These are phyloP conservation scores for Marasmius fiardii DNA, from an alignment of 1,284 basidiomycete genomes.

Conservation along the genomic window DNA sequence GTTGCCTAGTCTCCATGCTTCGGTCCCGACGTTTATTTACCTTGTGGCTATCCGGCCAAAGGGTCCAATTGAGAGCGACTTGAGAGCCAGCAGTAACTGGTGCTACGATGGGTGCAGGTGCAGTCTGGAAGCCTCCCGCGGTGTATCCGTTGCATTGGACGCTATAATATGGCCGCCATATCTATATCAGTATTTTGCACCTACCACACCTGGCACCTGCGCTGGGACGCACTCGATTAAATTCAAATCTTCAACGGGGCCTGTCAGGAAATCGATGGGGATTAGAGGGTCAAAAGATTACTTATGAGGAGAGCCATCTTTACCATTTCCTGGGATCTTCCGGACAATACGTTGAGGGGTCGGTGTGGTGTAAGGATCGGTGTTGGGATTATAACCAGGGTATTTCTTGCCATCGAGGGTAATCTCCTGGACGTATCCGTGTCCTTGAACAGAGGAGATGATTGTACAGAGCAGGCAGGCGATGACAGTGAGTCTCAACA, in stretches of 20 bases:
- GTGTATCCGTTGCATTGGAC: slow-evolving; percentile 42
- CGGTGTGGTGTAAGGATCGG: slow-evolving; percentile 31
- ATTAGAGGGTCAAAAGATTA: too few species aligned
- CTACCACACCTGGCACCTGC: too few species aligned
- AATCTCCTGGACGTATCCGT: slow-evolving; percentile 26
- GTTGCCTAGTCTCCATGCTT: slow-evolving; percentile 1
- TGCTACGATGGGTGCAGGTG: slow-evolving; percentile 41
- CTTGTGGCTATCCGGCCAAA: slow-evolving; percentile 43
- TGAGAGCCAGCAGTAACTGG: slow-evolving; percentile 41
- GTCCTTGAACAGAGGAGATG: slow-evolving; percentile 21
- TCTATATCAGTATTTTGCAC: not conserved
- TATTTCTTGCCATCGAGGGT: slow-evolving; percentile 21
- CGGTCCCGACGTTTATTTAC: slow-evolving; percentile 14
- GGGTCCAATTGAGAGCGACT: slow-evolving; percentile 45
- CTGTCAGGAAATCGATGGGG: slow-evolving; percentile 15
- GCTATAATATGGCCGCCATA: slow-evolving; percentile 19
- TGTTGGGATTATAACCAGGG: slow-evolving; percentile 28
- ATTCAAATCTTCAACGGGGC: slow-evolving; percentile 32
- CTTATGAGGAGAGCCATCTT: slow-evolving; percentile 1
- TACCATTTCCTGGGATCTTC: slow-evolving; percentile 44
- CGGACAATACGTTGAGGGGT: slow-evolving; percentile 43
- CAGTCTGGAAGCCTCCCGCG: slow-evolving; percentile 33
- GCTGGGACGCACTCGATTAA: slow-evolving; percentile 33
- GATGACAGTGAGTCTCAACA: not conserved
- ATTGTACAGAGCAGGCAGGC: not conserved